A percentile compares a stretch with the other conserved stretches of the same genome.
These are phyloP conservation scores for Xylariaceae sp. DNA, from an alignment of 2,329 filamentous ascomycete species.

Conservation along the genomic window DNA sequence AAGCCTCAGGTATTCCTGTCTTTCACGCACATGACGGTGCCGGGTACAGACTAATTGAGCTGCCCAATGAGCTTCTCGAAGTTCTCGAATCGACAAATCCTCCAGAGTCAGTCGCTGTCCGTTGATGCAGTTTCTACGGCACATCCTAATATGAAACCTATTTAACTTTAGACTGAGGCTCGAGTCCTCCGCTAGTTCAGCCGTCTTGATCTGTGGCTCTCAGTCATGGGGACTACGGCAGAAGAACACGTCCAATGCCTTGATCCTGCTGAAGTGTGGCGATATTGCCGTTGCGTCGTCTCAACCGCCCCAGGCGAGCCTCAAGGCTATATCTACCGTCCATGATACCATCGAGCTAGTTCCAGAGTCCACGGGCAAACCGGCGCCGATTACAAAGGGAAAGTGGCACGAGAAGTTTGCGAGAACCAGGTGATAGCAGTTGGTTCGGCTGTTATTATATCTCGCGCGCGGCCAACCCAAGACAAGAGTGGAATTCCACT, in stretches of 20 bases:
- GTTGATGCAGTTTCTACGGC: neutral
- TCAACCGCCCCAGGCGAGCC: constrained; percentile 31
- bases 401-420: constrained; percentile 60
- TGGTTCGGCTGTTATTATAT: neutral
- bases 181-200: constrained; percentile 45
- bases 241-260: constrained; percentile 63
- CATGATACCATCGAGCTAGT: constrained; percentile 60
- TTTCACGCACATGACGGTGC: constrained; percentile 43
- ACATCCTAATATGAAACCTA: neutral
- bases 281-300: constrained; percentile 12
- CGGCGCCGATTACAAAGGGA: constrained; percentile 35
- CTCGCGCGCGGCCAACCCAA: neutral
- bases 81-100: constrained; percentile 50
- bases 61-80: constrained; percentile 52
- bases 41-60: constrained; percentile 56
- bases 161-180: constrained; percentile 40
- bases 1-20: constrained; percentile 43
- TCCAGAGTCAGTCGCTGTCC: constrained; percentile 42
- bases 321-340: constrained; percentile 50
- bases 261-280: constrained; percentile 47
- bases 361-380: constrained; percentile 33
- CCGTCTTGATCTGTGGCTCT: constrained; percentile 46
- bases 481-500: neutral
- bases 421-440: constrained; percentile 34
- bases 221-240: constrained; percentile 56